Evolutionary conservation across 371 early-diverging fungal genomes (phyloP), one percentile per base, ranked within the genome.

Genomic region (Mortierella sp.): DNA sequence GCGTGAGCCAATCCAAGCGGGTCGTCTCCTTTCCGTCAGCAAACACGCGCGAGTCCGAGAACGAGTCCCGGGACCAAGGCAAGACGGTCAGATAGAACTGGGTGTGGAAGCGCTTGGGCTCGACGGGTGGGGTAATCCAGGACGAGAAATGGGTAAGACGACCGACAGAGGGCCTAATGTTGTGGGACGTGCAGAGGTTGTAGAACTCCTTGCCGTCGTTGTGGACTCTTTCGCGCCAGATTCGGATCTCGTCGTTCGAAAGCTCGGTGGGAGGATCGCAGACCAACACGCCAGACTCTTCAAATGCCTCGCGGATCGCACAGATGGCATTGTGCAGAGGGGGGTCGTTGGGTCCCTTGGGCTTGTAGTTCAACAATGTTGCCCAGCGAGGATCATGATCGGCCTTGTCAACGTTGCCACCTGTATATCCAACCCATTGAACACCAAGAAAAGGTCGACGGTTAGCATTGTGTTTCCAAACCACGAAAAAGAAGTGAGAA

Each of bases 301-400:
- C 97, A 83, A 93, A 94, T 2, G 96, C 95, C 80, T 96, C 97
- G 26, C 96, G 93, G 50, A 96, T 89, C 6, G 96, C 96, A 78
- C 95, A 95, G 40, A 94, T 90, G 59, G 89, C 90, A 70, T 88
- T 85, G 59, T 71, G 73, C 28, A 85, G 69, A 14, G 86, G 82
- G 3, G 86, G 79, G 2, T 76, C 71, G 37, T 79, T 54, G 0
- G 69, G 48, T 19, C 79, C 44, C 19, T 59, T 71, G 46, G 71
- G 78, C 34, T 79, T 79, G 72, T 75, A 73, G 51, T 80, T 75
- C 57, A 79, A 55, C 14, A 83, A 24, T 50, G 79, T 64, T 28
- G 78, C 76, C 91, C 92, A 90, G 14, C 84, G 54, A 11, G 88
- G 75, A 70, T 88, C 88, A 53, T 88, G 78, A 72, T 95, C 95